phyloP scores from a whole-genome alignment of 306 rosid genomes.

The Amphicarpaea edgeworthii region DNA sequence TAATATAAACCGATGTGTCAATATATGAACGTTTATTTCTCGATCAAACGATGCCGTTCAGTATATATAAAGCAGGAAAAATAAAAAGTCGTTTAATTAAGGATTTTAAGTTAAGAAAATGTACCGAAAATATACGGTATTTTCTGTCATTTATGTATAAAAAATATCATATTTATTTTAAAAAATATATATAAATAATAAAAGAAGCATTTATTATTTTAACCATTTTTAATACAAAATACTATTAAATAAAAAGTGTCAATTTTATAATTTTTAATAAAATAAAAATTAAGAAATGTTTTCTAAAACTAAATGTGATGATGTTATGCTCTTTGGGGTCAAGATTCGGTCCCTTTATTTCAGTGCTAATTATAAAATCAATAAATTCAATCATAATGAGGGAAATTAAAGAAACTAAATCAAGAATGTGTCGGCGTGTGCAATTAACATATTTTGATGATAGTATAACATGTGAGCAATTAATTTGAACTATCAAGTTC shows the following conservation, averaged over 20 bases:
- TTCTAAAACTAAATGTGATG: not conserved
- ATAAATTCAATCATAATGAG: not conserved
- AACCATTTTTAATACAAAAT: not conserved
- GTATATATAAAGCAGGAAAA: not conserved
- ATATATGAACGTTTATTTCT: not conserved
- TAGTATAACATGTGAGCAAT: not conserved
- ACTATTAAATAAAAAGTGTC: not conserved
- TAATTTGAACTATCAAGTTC: not conserved
- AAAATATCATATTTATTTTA: not conserved
- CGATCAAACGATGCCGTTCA: not conserved
- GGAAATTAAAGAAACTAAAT: not conserved
- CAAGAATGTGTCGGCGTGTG: not conserved
- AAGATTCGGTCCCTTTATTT: not conserved
- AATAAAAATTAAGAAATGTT: not conserved
- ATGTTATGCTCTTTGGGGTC: not conserved
- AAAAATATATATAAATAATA: not conserved
- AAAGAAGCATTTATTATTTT: not conserved
- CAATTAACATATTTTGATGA: not conserved
- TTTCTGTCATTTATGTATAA: not conserved
- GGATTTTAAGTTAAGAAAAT: not conserved
- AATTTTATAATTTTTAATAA: not conserved
- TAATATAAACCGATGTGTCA: not conserved
- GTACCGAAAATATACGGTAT: not conserved
- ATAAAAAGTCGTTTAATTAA: not conserved
- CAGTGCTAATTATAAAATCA: not conserved